These are phyloP conservation scores for Kwoniella pini DNA, from an alignment of 768 basidiomycete species.

Conservation along the genomic window DNA sequence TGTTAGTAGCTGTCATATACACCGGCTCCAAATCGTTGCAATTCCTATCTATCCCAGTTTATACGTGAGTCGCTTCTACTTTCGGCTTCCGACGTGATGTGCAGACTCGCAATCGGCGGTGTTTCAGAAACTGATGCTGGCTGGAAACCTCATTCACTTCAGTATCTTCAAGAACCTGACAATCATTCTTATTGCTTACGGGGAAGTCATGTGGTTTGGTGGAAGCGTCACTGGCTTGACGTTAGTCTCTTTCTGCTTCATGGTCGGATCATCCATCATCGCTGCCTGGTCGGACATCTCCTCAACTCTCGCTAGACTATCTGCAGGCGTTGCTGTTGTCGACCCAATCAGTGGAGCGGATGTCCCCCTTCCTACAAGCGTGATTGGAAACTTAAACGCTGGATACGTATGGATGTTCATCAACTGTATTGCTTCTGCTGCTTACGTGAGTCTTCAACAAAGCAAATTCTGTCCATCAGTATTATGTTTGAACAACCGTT, in stretches of 20 bases:
- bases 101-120: too few relatives aligned
- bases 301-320: constrained; percentile 53
- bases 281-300: constrained; percentile 94
- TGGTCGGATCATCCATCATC: constrained; percentile 92
- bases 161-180: constrained; percentile 96
- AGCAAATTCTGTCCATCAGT: too few relatives aligned
- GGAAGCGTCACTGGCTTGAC: constrained; percentile 84
- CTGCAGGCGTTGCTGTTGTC: constrained; percentile 39
- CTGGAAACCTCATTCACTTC: background rate
- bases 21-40: constrained; percentile 98
- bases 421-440: constrained; percentile 86
- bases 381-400: constrained; percentile 63
- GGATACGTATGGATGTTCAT: constrained; percentile 97
- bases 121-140: too few relatives aligned
- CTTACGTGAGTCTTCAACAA: constrained; percentile 71
- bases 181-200: constrained; percentile 96
- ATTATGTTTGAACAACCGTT: too few relatives aligned
- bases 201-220: constrained; percentile 95
- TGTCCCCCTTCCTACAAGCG: constrained; percentile 36
- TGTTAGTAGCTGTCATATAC: constrained; percentile 93
- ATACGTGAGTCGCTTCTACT: constrained; percentile 61
- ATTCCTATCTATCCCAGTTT: constrained; percentile 94
- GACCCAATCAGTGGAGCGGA: constrained; percentile 52
- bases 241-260: constrained; percentile 83
- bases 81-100: too few relatives aligned